phyloP scores from a whole-genome alignment of 2,329 filamentous ascomycete genomes.

The Mariannaea sp. region DNA sequence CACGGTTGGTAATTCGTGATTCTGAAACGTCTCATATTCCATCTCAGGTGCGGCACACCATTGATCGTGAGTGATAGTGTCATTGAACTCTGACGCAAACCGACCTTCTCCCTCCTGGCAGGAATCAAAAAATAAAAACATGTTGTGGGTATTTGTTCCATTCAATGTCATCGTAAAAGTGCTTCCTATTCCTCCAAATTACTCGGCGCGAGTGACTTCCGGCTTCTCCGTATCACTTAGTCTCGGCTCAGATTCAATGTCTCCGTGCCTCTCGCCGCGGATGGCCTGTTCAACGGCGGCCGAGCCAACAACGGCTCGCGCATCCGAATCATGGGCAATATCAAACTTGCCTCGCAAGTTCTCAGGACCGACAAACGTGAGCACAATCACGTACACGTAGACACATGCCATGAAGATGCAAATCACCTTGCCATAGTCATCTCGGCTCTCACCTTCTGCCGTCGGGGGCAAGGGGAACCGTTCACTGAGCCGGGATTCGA shows the following conservation, averaged over 20 bases:
- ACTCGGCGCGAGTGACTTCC: conserved; percentile 6
- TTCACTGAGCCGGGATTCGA: conserved; percentile 76
- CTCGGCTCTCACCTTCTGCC: conserved; percentile 55
- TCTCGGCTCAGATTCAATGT: conserved; percentile 26
- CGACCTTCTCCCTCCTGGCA: too few species aligned
- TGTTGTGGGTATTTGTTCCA: background rate
- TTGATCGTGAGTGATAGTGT: too few species aligned
- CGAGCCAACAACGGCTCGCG: conserved; percentile 51
- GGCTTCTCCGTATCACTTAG: conserved; percentile 19
- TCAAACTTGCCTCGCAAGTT: conserved; percentile 57
- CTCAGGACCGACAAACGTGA: conserved; percentile 68
- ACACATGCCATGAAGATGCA: conserved; percentile 92
- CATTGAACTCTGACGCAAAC: background rate
- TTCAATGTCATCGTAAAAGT: background rate
- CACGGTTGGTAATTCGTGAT: too few species aligned
- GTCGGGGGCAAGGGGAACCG: conserved; percentile 70
- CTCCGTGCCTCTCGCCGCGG: conserved; percentile 11
- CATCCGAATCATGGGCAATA: conserved; percentile 53
- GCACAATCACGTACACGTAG: conserved; percentile 63
- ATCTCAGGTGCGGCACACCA: too few species aligned
- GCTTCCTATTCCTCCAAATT: background rate
- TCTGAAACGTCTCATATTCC: too few species aligned
- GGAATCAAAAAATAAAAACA: background rate
- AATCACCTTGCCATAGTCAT: conserved; percentile 82
- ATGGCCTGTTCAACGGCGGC: conserved; percentile 37